Base-by-base conservation (phyloP, 202 grass and related monocot genomes). In the Eragrostis tef region DNA sequence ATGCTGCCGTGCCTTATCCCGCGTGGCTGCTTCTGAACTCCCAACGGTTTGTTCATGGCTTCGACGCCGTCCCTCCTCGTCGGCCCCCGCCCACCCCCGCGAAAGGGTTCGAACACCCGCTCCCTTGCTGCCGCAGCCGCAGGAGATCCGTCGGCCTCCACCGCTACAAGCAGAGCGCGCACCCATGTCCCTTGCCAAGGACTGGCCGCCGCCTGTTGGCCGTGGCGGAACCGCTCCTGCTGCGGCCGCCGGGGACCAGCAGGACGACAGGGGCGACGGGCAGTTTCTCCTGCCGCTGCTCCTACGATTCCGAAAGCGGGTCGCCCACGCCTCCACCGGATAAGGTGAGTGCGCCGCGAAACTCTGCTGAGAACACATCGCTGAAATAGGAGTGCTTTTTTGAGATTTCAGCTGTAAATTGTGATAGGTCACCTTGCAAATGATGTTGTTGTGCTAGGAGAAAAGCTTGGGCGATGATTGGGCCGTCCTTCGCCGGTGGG, bases 401-500 rank as follows among this genome's bases (percentile, higher is more conserved):
- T 69, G 31, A 66, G 48, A 49, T 16, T 26, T 75, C 6, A 15
- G 58, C 43, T 72, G 71, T 45, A 34, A 63, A 43, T 36, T 26
- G 44, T 9, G 50, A 70, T 43, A 34, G 66, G 27, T 68, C 62
- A 51, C 36, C 5, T 71, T 74, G 64, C 15, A 11, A 43, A 43
- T 77, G 49, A 24, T 50, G 65, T 51, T 77, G 2, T 63, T 83
- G 60, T 64, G 29, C 36, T 21, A 84, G 78, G 54, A n/a, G 0
- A 14, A 98, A 86, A 81, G n/a, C 63, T 83, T 22, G 79, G 58
- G 11, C 9, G 77, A 86, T 12, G 70, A 64, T 36, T 90, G 86
- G 90, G 82, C 90, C 52, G 53, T 86, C 24, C 84, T 98, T 79
- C 58, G 64, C 75, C 75, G 80, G 49, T 98, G 95, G 95, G 90